A percentile compares a stretch with the other conserved stretches of the same genome.
Conservation (phyloP, 495 filamentous ascomycete species). For the Neurospora cerealis region DNA sequence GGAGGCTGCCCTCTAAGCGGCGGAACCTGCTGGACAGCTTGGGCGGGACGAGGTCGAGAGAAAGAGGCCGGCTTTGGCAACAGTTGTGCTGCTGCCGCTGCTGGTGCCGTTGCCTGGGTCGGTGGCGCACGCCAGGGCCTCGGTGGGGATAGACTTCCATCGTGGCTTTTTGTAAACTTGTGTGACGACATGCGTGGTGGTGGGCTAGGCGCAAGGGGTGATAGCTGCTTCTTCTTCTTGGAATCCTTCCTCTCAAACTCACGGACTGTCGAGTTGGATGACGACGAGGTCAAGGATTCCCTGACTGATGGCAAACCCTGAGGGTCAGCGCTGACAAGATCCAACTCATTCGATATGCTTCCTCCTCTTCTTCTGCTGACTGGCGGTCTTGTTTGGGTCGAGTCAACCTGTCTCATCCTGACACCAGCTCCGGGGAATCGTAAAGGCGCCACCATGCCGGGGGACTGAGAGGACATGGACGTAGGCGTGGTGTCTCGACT, state of each 20-base stretch:
- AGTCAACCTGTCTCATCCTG: slow-evolving; percentile 48
- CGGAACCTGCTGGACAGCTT: slow-evolving; percentile 15
- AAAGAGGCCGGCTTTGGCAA: slow-evolving; percentile 12
- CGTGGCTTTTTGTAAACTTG: slow-evolving; percentile 35
- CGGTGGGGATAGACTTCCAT: slow-evolving; percentile 21
- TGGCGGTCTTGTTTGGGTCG: slow-evolving; percentile 56
- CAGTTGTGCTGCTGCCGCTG: slow-evolving; percentile 14
- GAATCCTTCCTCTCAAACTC: slow-evolving; percentile 30
- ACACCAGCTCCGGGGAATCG: slow-evolving; percentile 41
- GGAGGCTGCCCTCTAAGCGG: slow-evolving; percentile 35
- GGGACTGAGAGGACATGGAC: slow-evolving; percentile 94
- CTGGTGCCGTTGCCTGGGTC: slow-evolving; percentile 23
- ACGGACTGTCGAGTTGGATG: slow-evolving; percentile 46
- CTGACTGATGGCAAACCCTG: slow-evolving; percentile 53
- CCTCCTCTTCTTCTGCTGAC: slow-evolving; percentile 50
- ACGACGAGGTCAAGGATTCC: slow-evolving; percentile 54
- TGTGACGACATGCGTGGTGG: slow-evolving; percentile 56
- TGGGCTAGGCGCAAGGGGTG: slow-evolving; percentile 48
- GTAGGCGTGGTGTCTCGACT: slow-evolving; percentile 89
- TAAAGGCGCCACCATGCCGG: slow-evolving; percentile 54
- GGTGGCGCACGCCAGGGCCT: slow-evolving; percentile 18
- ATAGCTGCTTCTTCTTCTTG: slow-evolving; percentile 33
- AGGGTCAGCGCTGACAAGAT: slow-evolving; percentile 35
- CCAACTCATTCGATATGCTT: slow-evolving; percentile 41
- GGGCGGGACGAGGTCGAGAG: slow-evolving; percentile 18